Percentiles rank a stretch among this genome's conserved stretches.
These are phyloP conservation scores for Trichoderma harzianum DNA, from an alignment of 2,329 filamentous ascomycete species.

Conservation along the genomic window DNA sequence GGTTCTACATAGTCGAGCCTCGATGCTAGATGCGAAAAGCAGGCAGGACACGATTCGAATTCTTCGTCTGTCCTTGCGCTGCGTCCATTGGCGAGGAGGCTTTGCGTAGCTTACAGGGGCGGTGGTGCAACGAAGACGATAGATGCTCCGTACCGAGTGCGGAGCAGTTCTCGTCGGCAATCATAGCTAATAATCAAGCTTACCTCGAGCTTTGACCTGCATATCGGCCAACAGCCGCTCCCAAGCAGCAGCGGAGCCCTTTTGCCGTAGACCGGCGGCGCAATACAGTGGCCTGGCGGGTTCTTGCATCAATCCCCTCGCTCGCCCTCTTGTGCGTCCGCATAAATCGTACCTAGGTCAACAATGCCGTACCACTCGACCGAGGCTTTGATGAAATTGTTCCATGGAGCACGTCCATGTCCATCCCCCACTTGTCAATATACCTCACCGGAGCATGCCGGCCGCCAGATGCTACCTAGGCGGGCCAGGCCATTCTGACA, in stretches of 20 bases:
- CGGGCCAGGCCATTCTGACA: background rate
- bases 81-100: background rate
- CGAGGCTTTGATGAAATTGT: background rate
- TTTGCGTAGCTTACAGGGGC: background rate
- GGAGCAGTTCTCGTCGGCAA: background rate
- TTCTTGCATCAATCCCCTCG: background rate
- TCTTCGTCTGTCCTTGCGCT: background rate
- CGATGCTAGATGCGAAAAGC: background rate
- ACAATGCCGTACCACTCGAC: background rate
- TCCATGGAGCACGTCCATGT: background rate
- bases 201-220: background rate
- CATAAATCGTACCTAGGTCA: background rate
- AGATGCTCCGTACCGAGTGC: background rate
- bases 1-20: background rate
- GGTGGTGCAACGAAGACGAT: background rate
- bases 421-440: background rate
- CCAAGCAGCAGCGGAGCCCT: background rate
- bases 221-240: background rate
- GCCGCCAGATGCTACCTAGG: background rate
- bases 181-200: constrained; percentile 13
- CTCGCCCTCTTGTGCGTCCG: background rate
- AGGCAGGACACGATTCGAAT: background rate
- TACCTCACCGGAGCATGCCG: background rate
- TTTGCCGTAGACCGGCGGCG: background rate
- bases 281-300: background rate